Conservation (phyloP, 345 rosid genomes). For the Punica granatum region DNA sequence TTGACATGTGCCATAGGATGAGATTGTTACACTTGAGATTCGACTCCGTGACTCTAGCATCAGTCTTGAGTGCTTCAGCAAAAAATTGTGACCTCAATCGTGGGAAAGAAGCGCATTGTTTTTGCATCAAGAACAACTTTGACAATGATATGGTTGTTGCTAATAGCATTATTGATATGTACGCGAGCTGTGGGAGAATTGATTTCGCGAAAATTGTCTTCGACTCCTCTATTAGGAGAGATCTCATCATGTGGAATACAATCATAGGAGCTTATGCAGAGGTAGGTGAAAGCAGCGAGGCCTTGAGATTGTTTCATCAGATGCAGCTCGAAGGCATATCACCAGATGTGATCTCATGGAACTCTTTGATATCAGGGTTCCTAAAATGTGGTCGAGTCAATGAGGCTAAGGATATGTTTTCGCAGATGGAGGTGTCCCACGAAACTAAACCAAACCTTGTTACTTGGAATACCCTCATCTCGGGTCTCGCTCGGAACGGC, state of each 20-base stretch:
- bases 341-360: constrained; percentile 60
- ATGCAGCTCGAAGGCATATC: constrained; percentile 70
- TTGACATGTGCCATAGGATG: constrained; percentile 45
- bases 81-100: constrained; percentile 28
- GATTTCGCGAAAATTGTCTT: constrained; percentile 43
- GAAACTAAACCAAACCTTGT: constrained; percentile 39
- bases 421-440: constrained; percentile 42
- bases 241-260: constrained; percentile 57
- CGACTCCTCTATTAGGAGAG: constrained; percentile 31
- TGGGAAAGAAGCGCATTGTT: constrained; percentile 61
- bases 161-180: constrained; percentile 45
- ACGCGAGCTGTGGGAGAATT: constrained; percentile 51
- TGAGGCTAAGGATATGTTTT: constrained; percentile 56
- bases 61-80: constrained; percentile 51
- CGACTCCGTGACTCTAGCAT: constrained; percentile 60
- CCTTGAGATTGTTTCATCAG: constrained; percentile 55
- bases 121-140: constrained; percentile 51
- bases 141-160: constrained; percentile 47
- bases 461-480: constrained; percentile 52
- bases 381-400: constrained; percentile 38
- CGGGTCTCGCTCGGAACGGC: constrained; percentile 49
- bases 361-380: constrained; percentile 49
- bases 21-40: constrained; percentile 40
- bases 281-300: constrained; percentile 42
- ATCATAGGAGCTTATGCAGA: constrained; percentile 59